These are phyloP conservation scores for Phytophthora citricola DNA, from an alignment of 352 stramenopile species.

Conservation along the genomic window DNA sequence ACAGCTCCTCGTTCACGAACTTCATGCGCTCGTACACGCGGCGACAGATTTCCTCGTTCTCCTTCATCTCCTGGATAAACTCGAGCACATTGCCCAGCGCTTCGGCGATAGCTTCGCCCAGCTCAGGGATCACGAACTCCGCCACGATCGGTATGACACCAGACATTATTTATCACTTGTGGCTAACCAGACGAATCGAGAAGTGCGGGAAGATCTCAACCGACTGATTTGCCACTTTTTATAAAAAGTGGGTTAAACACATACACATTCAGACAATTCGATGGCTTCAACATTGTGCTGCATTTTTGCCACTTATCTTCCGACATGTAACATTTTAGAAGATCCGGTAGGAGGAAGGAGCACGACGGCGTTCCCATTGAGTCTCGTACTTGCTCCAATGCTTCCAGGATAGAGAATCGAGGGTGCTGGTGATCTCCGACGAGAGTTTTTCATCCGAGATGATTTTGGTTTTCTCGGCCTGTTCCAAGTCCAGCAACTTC, in stretches of 20 bases:
- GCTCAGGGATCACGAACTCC: conserved; percentile 46
- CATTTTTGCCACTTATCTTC: conserved; percentile 2
- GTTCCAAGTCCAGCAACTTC: conserved; percentile 69
- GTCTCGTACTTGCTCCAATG: conserved; percentile 65
- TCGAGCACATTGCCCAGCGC: conserved; percentile 36
- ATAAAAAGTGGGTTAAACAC: background rate
- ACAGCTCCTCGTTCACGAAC: conserved; percentile 45
- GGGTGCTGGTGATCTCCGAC: conserved; percentile 45
- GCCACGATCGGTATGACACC: conserved; percentile 26
- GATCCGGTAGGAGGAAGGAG: conserved; percentile 59
- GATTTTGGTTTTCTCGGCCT: conserved; percentile 74
- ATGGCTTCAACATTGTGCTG: conserved; percentile 2
- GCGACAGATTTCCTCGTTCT: conserved; percentile 38
- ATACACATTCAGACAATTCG: conserved; percentile 6
- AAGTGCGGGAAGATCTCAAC: conserved; percentile 5
- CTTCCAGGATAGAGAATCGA: conserved; percentile 56
- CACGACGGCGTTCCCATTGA: conserved; percentile 67
- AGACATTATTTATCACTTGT: conserved; percentile 4
- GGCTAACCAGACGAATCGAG: background rate
- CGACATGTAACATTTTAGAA: conserved; percentile 45
- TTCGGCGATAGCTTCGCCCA: conserved; percentile 39
- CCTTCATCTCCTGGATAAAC: conserved; percentile 40
- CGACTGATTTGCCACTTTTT: background rate
- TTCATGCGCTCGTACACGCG: conserved; percentile 37
- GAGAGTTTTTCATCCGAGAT: conserved; percentile 63